Evolutionary conservation across 1,284 basidiomycete genomes (phyloP), one percentile per base, ranked within the genome.

Genomic region (Ganoderma multipileum): DNA sequence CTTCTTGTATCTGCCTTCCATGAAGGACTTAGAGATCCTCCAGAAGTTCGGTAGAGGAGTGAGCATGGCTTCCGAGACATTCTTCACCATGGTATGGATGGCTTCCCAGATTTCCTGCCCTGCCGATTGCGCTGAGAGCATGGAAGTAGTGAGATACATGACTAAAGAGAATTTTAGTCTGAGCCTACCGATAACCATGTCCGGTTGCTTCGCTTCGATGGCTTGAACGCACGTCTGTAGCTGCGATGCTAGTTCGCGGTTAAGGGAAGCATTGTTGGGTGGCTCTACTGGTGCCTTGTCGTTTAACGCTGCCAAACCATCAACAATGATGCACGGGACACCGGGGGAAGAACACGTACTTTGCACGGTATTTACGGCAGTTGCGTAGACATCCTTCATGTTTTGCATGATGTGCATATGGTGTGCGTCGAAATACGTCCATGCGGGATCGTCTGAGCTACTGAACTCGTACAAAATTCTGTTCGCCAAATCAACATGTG

Each of bases 381-480:
- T 82, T 50, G 86, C 85, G 78, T 91, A 93, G 0, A 90, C 84
- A 33, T 86, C 84, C 70, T 88, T 89, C 87, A 99, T 93, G 69
- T 91, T 87, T 39, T 91, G 87, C 71, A 96, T 83, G 63, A 98
- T 94, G 76, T 95, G 89, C 59, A 89, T 87, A 78, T 99, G 96
- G 74, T 99, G 97, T 66, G 91, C 91, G 76, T 99, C 97, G 73
- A 99, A 93, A 79, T 95, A 99, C 23, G 92, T 90, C 94, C 96
- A 97, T 59, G 96, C 90, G 0, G 97, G 95, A 76, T 96, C 95
- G 71, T 97, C 95, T 14, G 89, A 87, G 0, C 87, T 84, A 74
- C 93, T 93, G 69, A 98, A 81, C 72, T 98, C 96, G 67, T 95
- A 83, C 57, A 98, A 81, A 65, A 96, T 91, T 76, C 95, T 97